Base-by-base conservation (phyloP, 2,329 filamentous ascomycete genomes). In the Herpotrichia juniperi region DNA sequence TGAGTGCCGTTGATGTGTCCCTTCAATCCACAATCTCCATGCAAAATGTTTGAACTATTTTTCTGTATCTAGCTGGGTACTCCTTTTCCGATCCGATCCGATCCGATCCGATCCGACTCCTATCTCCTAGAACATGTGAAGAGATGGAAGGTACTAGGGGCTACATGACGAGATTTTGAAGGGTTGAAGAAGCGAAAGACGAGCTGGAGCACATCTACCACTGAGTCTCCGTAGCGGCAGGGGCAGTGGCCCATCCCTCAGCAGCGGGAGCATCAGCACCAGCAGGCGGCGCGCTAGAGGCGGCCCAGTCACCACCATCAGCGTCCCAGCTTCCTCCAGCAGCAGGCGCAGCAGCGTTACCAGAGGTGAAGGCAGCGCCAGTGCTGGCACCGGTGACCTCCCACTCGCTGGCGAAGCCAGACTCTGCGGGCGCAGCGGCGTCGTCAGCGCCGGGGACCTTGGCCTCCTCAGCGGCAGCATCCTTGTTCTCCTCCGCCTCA, bases 401-500 rank as follows among this genome's bases (percentile, higher is more conserved):
- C 92, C 93, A 97, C 81, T 96, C 93, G 67, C 82, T 81, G 73
- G 82, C 83, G 82, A 93, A 92, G 73, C 88, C 90, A 67, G 85
- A 81, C 77, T 94, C 92, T 69, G 94, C 86, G 68, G 81, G 87
- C 58, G 89, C 74, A 68, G 88, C 91, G 73, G 90, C 89, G 82
- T 97, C 93, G 66, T 96, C 93, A 68, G 84, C 88, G 73, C 86
- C 88, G 63, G 90, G 83, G 61, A 88, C 82, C 89, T 97, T 96
- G 70, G 81, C 73, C 85, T 97, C 93, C 78, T 93, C 90, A 76
- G 90, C 76, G 65, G 88, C 83, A 78, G 81, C 74, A 75, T 97
- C 96, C 84, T 99, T 96, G 87, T 96, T 93, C 79, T 96, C 94
- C 87, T 99, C 94, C 68, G 93, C 92, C 83, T 99, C 94, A 72